These are phyloP conservation scores for Cicer judaicum DNA, from an alignment of 306 rosid genomes.

Conservation along the genomic window DNA sequence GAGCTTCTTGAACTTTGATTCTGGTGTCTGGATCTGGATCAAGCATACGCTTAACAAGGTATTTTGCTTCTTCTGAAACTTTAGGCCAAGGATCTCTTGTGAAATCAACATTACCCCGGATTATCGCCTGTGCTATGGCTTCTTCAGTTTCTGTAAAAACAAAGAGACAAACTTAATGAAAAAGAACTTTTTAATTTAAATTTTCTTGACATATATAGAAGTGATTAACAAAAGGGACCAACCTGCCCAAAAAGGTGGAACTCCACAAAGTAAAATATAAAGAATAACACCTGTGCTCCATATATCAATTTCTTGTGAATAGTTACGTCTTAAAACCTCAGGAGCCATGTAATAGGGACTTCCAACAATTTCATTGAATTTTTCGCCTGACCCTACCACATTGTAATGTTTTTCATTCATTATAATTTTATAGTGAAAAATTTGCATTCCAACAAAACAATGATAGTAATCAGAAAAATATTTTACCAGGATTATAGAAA, in stretches of 20 bases:
- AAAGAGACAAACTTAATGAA: conserved; percentile 3
- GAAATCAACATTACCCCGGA: conserved; percentile 68
- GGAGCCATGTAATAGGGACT: conserved; percentile 99
- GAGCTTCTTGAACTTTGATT: conserved; percentile 77
- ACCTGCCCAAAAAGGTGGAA: conserved; percentile 99
- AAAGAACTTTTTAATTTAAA: background rate
- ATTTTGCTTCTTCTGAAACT: conserved; percentile 86
- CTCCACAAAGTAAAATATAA: conserved; percentile 88
- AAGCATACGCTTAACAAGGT: conserved; percentile 76
- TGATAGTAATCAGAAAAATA: background rate
- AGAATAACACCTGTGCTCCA: conserved; percentile 98
- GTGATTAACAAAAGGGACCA: background rate
- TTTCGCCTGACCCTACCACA: conserved; percentile 62
- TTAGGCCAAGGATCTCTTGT: conserved; percentile 91
- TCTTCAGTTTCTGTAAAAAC: conserved; percentile 77
- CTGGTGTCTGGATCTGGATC: conserved; percentile 82
- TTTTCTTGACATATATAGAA: background rate
- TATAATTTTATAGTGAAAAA: background rate
- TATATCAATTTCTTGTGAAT: conserved; percentile 84
- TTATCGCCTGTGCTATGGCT: conserved; percentile 91
- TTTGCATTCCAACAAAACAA: background rate
- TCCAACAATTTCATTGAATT: conserved; percentile 90
- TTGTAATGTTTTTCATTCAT: background rate
- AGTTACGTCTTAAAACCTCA: conserved; percentile 83
- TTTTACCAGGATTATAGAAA: conserved; percentile 66